phyloP scores from a whole-genome alignment of 495 filamentous ascomycete genomes.

The Penicillium salamii region DNA sequence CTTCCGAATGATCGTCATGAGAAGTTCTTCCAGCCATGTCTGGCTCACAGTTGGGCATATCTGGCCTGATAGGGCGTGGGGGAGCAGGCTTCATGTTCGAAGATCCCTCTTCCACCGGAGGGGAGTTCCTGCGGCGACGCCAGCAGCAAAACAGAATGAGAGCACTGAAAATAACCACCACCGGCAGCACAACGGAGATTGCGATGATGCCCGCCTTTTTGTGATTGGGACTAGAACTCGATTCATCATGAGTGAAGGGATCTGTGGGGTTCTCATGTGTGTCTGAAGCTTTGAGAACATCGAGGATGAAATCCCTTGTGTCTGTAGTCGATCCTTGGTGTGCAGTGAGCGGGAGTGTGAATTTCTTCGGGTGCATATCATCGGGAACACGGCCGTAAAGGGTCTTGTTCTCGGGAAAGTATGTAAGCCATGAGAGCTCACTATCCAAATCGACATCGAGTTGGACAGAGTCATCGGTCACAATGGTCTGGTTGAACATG shows the following conservation, averaged over 20 bases:
- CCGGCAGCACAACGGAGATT: conserved; percentile 41
- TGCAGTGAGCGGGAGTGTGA: conserved; percentile 51
- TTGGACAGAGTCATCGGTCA: conserved; percentile 49
- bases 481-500: conserved; percentile 54
- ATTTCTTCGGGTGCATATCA: conserved; percentile 35
- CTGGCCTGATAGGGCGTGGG: conserved; percentile 21
- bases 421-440: conserved; percentile 63
- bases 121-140: conserved; percentile 31
- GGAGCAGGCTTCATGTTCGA: conserved; percentile 24
- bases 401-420: conserved; percentile 53
- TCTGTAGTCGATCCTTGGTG: conserved; percentile 44
- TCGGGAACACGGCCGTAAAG: conserved; percentile 64
- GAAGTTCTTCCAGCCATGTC: conserved; percentile 21
- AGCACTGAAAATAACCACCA: conserved; percentile 30
- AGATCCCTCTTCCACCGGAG: conserved; percentile 25
- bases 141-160: conserved; percentile 43
- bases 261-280: conserved; percentile 15
- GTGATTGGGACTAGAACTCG: conserved; percentile 15
- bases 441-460: conserved; percentile 52
- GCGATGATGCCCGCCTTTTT: conserved; percentile 45
- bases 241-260: conserved; percentile 11
- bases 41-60: conserved; percentile 30
- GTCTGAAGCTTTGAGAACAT: conserved; percentile 34
- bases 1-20: conserved; percentile 22
- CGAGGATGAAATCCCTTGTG: conserved; percentile 49